Base-by-base conservation (phyloP, 1,139 yeast species). In the Torulaspora globosa region DNA sequence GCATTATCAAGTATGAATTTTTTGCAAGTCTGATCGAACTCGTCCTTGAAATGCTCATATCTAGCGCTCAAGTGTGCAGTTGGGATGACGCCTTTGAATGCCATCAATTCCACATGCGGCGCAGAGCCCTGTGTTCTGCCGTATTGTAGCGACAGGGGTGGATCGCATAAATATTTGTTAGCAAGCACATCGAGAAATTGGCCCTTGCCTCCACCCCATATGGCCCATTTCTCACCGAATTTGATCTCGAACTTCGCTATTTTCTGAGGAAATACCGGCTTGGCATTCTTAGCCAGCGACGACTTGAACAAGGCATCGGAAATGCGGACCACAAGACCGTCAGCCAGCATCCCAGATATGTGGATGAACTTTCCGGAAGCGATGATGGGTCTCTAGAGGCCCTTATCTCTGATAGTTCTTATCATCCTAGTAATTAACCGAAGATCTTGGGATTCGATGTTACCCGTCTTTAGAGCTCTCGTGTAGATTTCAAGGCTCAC, bases 61-160 rank as follows among this genome's bases (percentile, higher is more conserved):
- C 98, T 68, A 1, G 97, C 96, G 38, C 95, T 81, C 41, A 92
- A 61, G 67, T 90, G 95, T 1, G 89, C 86, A 42, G 81, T 84
- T 55, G 75, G 84, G 50, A 78, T 61, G 1, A 69, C 74, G n/a
- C 85, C 84, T 49, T 75, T 73, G 61, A 89, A 89, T 58, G 81
- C 79, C 18, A 90, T 71, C 10, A 70, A 52, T n/a, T 69, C 58
- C 19, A 66, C 55, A 5, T 52, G 45, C 2, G 60, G 56, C 10
- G 44, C 32, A 10, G 41, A 23, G 9, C 43, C 48, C 35, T 45
- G 42, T 6, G 35, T 37, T 3, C 32, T 27, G 3, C 54, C 53
- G 44, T 49, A 60, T n/a, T 37, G 43, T 23, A 59, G 37, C 4
- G 63, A 56, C 15, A 53, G 36, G 3, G 63, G 57, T 2, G 67